Evolutionary conservation across 805 yeast species (phyloP), one percentile per base, ranked within the genome.

Genomic region (Candida montana): DNA sequence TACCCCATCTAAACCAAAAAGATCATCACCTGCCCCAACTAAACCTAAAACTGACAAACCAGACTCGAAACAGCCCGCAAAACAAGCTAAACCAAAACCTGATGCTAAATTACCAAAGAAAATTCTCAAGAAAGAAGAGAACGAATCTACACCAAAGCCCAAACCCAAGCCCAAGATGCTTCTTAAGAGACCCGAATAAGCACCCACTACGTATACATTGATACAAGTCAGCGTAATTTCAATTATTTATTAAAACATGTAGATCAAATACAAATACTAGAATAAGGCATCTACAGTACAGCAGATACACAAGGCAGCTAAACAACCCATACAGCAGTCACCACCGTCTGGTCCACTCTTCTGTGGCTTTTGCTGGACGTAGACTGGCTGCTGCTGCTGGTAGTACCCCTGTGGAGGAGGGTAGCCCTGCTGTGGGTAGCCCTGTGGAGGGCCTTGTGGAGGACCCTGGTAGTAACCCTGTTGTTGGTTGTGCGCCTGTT

Each of bases 221-320:
- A 19, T 13, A 21, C 12, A 16, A 33, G n/a, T 16, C 27, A 7
- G 9, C 26, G 7, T 10, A 7, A 23, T 7, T 23, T 7, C 10
- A 23, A 23, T 26, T 26, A 11, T 26, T 26, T 11, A 26, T 26
- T 26, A 21, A 26, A 26, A 7, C 11, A 11, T 11, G n/a, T 11
- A 23, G 26, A 10, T 7, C 26, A 23, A 23, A 23, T n/a, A n/a
- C n/a, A n/a, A 23, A 23, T 7, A 23, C 55, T 60, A 75, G 48
- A 74, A 70, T 15, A 75, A 39, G 41, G 75, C 69, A 51, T 75
- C 79, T 44, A 75, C 50, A 20, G 80, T 70, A 55, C 77, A 74
- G 54, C 81, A 75, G 45, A 75, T 47, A 69, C 81, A 75, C 56
- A 74, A 42, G 19, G 75, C 78, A 18, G 75, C 79, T 34, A 75